Percentiles rank a stretch among this genome's conserved stretches.
phyloP scores from a whole-genome alignment of 345 rosid genomes.

The Nephelium lappaceum region DNA sequence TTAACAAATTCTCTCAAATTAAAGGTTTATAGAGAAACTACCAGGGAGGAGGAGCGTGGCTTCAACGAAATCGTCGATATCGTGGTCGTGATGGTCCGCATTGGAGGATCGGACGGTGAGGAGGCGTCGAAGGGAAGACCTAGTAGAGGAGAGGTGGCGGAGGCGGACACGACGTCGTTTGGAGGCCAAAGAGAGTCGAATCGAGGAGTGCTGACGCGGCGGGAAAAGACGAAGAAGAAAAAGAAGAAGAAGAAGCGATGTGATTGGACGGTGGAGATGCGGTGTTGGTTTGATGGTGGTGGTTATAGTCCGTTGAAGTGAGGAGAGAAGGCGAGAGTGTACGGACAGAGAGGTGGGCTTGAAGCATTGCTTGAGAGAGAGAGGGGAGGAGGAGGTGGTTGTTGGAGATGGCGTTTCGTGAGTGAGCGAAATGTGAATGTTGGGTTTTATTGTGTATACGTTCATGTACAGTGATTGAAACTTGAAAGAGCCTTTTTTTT shows the following conservation, averaged over 20 bases:
- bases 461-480: too few relatives aligned
- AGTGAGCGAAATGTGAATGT: not conserved
- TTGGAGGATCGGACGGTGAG: conserved; percentile 46
- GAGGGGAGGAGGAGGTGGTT: not conserved
- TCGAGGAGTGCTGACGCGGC: not conserved
- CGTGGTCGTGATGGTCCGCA: conserved; percentile 40
- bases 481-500: too few relatives aligned
- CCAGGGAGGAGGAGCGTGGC: conserved; percentile 89
- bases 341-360: conserved; percentile 36
- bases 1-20: too few relatives aligned
- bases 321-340: conserved; percentile 23
- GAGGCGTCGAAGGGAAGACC: conserved; percentile 46
- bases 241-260: not conserved
- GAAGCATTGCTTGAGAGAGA: conserved; percentile 39
- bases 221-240: not conserved
- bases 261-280: not conserved
- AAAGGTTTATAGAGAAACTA: conserved; percentile 7
- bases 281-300: conserved; percentile 21
- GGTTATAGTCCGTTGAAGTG: not conserved
- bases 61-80: conserved; percentile 48
- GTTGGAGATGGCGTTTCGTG: not conserved
- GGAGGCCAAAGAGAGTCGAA: conserved; percentile 31
- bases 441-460: not conserved
- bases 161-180: conserved; percentile 27
- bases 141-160: conserved; percentile 45